A percentile compares a stretch with the other conserved stretches of the same genome.
These are phyloP conservation scores for Coix lacrymajobi DNA, from an alignment of 176 grass and related monocot species.

Conservation along the genomic window DNA sequence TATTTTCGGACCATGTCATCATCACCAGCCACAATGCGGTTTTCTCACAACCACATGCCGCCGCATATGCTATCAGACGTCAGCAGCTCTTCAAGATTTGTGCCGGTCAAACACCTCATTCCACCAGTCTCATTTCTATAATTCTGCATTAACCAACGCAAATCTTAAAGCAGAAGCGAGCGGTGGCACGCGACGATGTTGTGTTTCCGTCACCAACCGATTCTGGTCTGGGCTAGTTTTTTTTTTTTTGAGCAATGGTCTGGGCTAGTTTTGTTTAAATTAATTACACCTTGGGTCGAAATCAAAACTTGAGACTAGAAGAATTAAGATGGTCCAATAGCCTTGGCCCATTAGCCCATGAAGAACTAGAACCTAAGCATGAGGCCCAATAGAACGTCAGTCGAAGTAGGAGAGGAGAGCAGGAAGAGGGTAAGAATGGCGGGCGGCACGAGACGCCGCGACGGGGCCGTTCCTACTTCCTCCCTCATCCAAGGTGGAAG, in stretches of 20 bases:
- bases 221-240: not conserved
- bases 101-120: no score
- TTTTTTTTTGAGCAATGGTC: no score
- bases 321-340: not conserved
- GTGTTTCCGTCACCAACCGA: no score
- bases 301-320: not conserved
- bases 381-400: not conserved
- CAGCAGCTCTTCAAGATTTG: no score
- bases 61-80: no score
- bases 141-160: no score
- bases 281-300: not conserved
- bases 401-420: not conserved
- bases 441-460: not conserved
- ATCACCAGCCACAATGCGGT: no score
- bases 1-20: not conserved
- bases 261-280: not conserved
- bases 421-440: constrained; percentile 1
- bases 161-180: no score
- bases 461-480: not conserved
- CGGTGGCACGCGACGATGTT: no score
- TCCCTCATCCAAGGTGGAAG: not conserved
- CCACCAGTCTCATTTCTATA: no score
- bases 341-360: not conserved
- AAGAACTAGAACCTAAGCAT: not conserved
- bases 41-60: no score